These are phyloP conservation scores for Crinitomyces ghanaensis DNA, from an alignment of 805 yeast genomes.

Conservation along the genomic window DNA sequence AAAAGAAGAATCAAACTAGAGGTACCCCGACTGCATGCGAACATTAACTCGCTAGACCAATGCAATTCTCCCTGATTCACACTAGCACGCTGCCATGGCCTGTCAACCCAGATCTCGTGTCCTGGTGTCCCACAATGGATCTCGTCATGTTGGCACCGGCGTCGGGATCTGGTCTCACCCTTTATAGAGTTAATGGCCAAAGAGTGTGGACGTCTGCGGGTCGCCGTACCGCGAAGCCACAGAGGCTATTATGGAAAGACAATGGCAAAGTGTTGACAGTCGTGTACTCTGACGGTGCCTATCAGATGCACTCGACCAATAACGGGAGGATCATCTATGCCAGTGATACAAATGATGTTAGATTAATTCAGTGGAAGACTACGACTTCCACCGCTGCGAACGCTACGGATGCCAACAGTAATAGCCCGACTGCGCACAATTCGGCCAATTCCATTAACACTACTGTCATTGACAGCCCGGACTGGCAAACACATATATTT, in stretches of 20 bases:
- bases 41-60: too few relatives aligned
- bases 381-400: neutral
- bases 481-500: too few relatives aligned
- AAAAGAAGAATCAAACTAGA: too few relatives aligned
- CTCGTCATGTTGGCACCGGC: conserved; percentile 35
- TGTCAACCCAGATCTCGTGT: conserved; percentile 19
- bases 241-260: conserved; percentile 25
- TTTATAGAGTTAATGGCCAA: conserved; percentile 44
- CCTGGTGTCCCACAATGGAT: conserved; percentile 41
- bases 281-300: conserved; percentile 33
- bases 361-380: neutral
- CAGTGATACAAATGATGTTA: conserved; percentile 4
- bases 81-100: conserved; percentile 12
- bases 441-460: too few relatives aligned
- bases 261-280: conserved; percentile 34
- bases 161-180: conserved; percentile 39
- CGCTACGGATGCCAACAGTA: neutral
- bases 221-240: conserved; percentile 13
- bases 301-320: conserved; percentile 36
- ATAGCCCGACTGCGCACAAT: too few relatives aligned
- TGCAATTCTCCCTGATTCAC: too few relatives aligned
- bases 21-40: too few relatives aligned
- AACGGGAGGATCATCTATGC: conserved; percentile 32
- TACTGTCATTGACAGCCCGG: too few relatives aligned
- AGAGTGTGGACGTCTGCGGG: conserved; percentile 39